Conservation (phyloP, 306 rosid genomes). For the Acmispon strigosus region DNA sequence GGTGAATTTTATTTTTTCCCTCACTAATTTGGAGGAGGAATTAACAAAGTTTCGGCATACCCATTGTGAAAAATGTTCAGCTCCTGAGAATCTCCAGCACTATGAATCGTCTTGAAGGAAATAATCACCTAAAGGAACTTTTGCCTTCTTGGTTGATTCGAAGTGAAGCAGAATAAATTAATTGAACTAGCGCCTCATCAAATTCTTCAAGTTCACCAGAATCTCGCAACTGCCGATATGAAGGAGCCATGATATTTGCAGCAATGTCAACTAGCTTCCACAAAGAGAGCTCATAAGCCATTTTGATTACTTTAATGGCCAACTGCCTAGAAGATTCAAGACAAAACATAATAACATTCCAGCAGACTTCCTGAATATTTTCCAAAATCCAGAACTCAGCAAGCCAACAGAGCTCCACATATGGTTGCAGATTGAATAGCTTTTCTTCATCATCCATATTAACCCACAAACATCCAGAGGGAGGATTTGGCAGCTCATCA, state of each 20-base stretch:
- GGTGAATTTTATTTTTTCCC: no score
- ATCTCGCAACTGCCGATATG: slow-evolving; percentile 56
- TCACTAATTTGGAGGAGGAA: no score
- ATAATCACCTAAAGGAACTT: slow-evolving; percentile 20
- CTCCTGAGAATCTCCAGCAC: slow-evolving; percentile 1
- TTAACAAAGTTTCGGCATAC: background rate
- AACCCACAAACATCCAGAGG: slow-evolving; percentile 73
- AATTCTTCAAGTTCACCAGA: slow-evolving; percentile 66
- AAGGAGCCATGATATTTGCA: slow-evolving; percentile 58
- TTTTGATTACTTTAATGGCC: slow-evolving; percentile 44
- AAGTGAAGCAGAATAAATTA: slow-evolving; percentile 63
- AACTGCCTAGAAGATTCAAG: slow-evolving; percentile 49
- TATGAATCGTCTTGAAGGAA: background rate
- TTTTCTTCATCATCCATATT: slow-evolving; percentile 60
- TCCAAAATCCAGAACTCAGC: slow-evolving; percentile 69
- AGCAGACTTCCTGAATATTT: slow-evolving; percentile 58
- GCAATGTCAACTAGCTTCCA: slow-evolving; percentile 69
- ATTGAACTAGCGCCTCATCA: slow-evolving; percentile 53
- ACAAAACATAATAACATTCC: slow-evolving; percentile 44
- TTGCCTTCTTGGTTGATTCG: slow-evolving; percentile 47
- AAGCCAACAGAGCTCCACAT: slow-evolving; percentile 80
- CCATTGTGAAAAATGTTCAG: background rate
- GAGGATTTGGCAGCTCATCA: slow-evolving; percentile 56
- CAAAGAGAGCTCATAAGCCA: slow-evolving; percentile 50
- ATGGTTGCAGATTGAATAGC: slow-evolving; percentile 50